phyloP scores from a whole-genome alignment of 2,329 filamentous ascomycete species.

The Pseudocercospora vitis region DNA sequence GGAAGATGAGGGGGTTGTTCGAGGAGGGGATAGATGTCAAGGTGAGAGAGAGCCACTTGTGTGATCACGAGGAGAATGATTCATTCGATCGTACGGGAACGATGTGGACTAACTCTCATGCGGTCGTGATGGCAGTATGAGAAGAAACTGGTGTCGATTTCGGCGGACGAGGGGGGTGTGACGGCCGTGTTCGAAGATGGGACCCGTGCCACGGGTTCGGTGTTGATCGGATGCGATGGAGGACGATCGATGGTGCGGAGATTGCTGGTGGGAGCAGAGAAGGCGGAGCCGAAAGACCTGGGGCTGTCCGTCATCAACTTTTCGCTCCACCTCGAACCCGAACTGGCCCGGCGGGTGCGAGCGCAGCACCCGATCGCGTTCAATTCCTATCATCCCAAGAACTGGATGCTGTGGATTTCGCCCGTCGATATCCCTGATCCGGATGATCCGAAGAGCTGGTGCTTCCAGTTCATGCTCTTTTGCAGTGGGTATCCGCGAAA shows the following conservation, averaged over 20 bases:
- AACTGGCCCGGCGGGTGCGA: slow-evolving; percentile 6
- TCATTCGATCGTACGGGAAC: too few relatives aligned
- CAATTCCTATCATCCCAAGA: slow-evolving; percentile 14
- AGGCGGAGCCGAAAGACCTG: slow-evolving; percentile 6
- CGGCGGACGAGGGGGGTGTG: slow-evolving; percentile 6
- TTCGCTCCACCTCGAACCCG: slow-evolving; percentile 10
- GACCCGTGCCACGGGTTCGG: slow-evolving; percentile 8
- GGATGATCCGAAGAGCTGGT: slow-evolving; percentile 12
- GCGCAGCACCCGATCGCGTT: slow-evolving; percentile 20
- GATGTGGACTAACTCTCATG: slow-evolving; percentile 1
- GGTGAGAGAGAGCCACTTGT: too few relatives aligned
- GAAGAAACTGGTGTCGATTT: slow-evolving; percentile 14
- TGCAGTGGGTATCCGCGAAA: slow-evolving; percentile 11
- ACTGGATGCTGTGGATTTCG: slow-evolving; percentile 14
- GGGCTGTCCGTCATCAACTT: slow-evolving; percentile 22
- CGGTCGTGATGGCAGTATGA: slow-evolving; percentile 9
- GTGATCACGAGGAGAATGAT: too few relatives aligned
- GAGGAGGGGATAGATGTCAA: slow-evolving; percentile 23
- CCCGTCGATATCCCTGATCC: slow-evolving; percentile 12
- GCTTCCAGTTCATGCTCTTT: slow-evolving; percentile 18
- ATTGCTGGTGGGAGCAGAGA: slow-evolving; percentile 17
- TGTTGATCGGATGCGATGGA: slow-evolving; percentile 25
- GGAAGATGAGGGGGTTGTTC: slow-evolving; percentile 21
- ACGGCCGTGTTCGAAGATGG: slow-evolving; percentile 25
- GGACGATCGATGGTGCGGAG: slow-evolving; percentile 18